Conservation (phyloP, 23 red algal genomes). For the Agarophyton chilense region DNA sequence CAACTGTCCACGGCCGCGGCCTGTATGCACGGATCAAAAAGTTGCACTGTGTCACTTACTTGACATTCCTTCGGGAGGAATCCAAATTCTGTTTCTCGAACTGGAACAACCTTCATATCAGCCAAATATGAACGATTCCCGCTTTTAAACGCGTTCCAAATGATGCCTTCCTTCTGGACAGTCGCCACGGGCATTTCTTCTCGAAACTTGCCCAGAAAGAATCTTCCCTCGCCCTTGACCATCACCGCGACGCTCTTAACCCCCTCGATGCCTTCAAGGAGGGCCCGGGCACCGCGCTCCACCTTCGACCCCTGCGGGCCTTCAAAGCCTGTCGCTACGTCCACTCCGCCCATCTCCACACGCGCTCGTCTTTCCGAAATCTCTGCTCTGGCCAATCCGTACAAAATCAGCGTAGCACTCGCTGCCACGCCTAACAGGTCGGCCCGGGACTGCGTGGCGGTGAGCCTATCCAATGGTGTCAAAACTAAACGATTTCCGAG, state of each 20-base stretch:
- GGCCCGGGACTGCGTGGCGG: conserved; percentile 56
- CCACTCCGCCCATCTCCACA: conserved; percentile 43
- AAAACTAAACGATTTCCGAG: conserved; percentile 61
- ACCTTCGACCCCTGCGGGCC: neutral
- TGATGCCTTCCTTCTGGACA: conserved; percentile 20
- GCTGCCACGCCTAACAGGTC: conserved; percentile 67
- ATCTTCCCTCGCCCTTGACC: conserved; percentile 8
- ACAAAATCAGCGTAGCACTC: conserved; percentile 51
- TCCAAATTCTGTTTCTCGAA: conserved; percentile 63
- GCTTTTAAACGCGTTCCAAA: conserved; percentile 17
- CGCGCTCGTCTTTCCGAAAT: conserved; percentile 27
- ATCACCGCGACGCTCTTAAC: conserved; percentile 41
- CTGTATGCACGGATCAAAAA: neutral
- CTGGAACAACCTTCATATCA: conserved; percentile 77
- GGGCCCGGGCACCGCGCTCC: neutral
- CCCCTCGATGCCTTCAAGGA: conserved; percentile 27
- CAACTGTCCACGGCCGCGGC: neutral
- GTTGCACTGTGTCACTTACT: neutral
- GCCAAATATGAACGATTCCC: conserved; percentile 70
- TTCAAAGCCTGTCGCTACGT: conserved; percentile 13
- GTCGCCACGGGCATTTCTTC: neutral
- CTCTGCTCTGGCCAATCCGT: conserved; percentile 58
- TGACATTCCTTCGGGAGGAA: conserved; percentile 64
- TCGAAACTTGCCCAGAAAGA: conserved; percentile 33
- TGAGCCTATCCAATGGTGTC: conserved; percentile 54